Evolutionary conservation across 148 eudicot species (phyloP).

Genomic region (Polygonum aviculare): DNA sequence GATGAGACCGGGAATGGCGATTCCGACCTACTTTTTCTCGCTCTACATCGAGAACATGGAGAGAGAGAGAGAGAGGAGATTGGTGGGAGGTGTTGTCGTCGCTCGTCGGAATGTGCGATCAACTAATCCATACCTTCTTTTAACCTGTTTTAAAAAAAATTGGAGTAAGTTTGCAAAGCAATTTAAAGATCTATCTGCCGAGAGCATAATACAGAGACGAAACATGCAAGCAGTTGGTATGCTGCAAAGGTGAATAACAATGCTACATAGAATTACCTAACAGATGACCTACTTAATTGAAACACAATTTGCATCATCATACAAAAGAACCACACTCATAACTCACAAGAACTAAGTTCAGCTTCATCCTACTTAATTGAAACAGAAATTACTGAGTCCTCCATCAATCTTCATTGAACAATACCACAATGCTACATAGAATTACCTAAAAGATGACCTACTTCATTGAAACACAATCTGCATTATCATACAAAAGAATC

Average conservation of each 20-base stretch:
- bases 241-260: neutral
- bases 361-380: neutral
- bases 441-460: too few relatives aligned
- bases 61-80: too few relatives aligned
- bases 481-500: neutral
- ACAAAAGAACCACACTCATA: neutral
- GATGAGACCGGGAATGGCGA: too few relatives aligned
- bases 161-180: conserved; percentile 2
- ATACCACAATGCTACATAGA: too few relatives aligned
- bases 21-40: too few relatives aligned
- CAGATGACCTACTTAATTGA: too few relatives aligned
- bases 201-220: neutral
- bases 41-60: too few relatives aligned
- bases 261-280: too few relatives aligned
- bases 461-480: neutral
- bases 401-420: neutral
- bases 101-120: conserved; percentile 17
- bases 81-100: too few relatives aligned
- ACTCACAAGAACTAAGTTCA: neutral
- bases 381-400: too few relatives aligned
- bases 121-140: conserved; percentile 94
- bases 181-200: neutral
- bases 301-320: neutral
- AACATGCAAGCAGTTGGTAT: neutral
- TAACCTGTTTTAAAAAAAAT: conserved; percentile 30